phyloP scores from a whole-genome alignment of 495 filamentous ascomycete species.

The Aspergillus bridgeri region DNA sequence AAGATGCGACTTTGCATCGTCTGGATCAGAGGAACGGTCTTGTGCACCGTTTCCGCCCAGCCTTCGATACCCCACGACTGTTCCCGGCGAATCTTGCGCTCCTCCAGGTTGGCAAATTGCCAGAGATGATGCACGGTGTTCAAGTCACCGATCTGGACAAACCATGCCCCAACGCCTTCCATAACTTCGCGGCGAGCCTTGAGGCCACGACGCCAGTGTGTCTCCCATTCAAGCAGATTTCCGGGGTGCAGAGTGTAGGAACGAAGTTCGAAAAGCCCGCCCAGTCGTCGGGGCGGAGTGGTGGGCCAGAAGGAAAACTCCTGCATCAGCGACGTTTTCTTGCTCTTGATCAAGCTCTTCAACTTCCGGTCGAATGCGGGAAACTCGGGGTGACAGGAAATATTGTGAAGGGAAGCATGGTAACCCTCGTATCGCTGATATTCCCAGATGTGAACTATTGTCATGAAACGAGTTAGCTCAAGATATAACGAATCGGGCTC shows the following conservation, averaged over 20 bases:
- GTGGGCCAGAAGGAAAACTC: constrained; percentile 99
- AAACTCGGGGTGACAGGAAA: constrained; percentile 76
- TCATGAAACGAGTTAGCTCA: constrained; percentile 7
- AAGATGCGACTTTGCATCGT: constrained; percentile 91
- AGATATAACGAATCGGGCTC: neutral
- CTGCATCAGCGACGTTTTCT: constrained; percentile 92
- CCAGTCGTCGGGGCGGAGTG: constrained; percentile 80
- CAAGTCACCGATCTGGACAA: constrained; percentile 94
- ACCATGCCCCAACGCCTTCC: constrained; percentile 99
- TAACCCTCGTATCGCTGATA: constrained; percentile 97
- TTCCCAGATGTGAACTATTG: constrained; percentile 92
- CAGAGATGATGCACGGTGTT: constrained; percentile 98
- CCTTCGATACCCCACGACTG: constrained; percentile 93
- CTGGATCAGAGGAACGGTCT: constrained; percentile 96
- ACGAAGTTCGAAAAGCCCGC: constrained; percentile 92
- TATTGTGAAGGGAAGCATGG: constrained; percentile 83
- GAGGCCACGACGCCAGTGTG: constrained; percentile 92
- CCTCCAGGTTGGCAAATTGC: constrained; percentile 96
- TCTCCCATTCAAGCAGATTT: constrained; percentile 96
- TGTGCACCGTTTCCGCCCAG: constrained; percentile 97
- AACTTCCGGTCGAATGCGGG: constrained; percentile 77
- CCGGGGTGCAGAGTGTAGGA: constrained; percentile 96
- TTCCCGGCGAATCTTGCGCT: constrained; percentile 85
- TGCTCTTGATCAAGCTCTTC: constrained; percentile 72
- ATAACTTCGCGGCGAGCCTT: constrained; percentile 90